phyloP scores from a whole-genome alignment of 2,329 filamentous ascomycete genomes.

The Neophaeococcomyces mojaviensis region DNA sequence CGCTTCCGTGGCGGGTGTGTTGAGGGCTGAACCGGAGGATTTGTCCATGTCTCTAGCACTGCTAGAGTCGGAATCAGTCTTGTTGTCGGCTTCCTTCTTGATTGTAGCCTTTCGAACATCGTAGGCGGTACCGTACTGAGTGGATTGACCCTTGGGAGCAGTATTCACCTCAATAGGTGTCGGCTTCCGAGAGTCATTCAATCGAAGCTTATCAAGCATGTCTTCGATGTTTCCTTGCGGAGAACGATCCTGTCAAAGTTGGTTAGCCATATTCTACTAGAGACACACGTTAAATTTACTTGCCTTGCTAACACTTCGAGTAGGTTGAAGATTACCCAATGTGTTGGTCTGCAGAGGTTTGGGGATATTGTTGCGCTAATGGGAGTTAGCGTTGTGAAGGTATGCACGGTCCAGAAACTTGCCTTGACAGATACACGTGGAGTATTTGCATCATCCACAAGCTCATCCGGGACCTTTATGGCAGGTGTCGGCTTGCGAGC shows the following conservation, averaged over 20 bases:
- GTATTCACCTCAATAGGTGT: conserved; percentile 14
- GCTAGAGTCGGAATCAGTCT: conserved; percentile 16
- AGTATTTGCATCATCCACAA: conserved; percentile 10
- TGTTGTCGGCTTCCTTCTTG: conserved; percentile 50
- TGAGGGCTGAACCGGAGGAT: conserved; percentile 31
- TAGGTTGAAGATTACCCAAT: conserved; percentile 28
- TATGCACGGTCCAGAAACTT: neutral
- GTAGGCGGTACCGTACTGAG: neutral
- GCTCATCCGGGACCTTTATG: conserved; percentile 18
- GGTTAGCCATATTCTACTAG: neutral
- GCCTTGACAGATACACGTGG: conserved; percentile 12
- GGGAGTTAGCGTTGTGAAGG: conserved; percentile 1
- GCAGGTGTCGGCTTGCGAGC: conserved; percentile 14
- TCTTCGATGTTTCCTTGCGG: conserved; percentile 54
- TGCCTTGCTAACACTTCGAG: conserved; percentile 22
- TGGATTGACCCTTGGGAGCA: neutral
- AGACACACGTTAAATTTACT: neutral
- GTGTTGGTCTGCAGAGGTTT: conserved; percentile 30
- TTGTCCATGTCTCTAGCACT: conserved; percentile 18
- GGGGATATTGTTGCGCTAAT: conserved; percentile 20
- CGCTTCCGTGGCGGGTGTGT: conserved; percentile 34
- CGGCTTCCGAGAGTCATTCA: conserved; percentile 26
- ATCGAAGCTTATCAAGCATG: conserved; percentile 38
- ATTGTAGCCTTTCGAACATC: conserved; percentile 36
- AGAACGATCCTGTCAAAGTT: neutral